Base-by-base conservation (phyloP, 768 basidiomycete species). In the Gymnopilus dilepis region DNA sequence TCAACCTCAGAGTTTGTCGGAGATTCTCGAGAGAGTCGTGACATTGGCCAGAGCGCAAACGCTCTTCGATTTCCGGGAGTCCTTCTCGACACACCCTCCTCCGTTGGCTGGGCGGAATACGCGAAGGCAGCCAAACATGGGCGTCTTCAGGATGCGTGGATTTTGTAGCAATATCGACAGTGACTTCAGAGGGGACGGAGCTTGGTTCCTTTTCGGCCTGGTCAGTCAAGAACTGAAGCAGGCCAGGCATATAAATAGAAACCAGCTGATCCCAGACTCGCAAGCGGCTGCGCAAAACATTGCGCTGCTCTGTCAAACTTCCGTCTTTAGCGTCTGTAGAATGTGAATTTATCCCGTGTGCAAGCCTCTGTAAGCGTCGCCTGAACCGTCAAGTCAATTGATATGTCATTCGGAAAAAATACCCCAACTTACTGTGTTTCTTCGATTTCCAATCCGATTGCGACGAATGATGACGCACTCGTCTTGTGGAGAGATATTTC, bases 401-500 rank as follows among this genome's bases (percentile, higher is more conserved):
- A n/a, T n/a, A n/a, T n/a, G 19, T n/a, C n/a, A 37, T 15, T 15
- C 34, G 19, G 2, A 26, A 11, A 47, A 7, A 21, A n/a, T n/a
- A 30, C 0, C 7, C 30, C 19, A n/a, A 67, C 65, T 3, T 64
- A 69, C 68, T 66, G 67, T 6, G 47, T 24, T 13, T 67, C 64
- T 38, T 69, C 64, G 2, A 69, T n/a, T 12, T 68, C 65, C 26
- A 69, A 33, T 3, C 56, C 67, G 13, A 69, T 9, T n/a, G 41
- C 31, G 2, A 69, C 13, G 41, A 69, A 69, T 8, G 34, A 34
- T 6, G 56, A 33, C 5, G 64, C 56, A 37, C 56, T 68, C 9
- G 53, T 62, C 13, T 33, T 21, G 57, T 69, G 62, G 30, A 59
- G 37, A 19, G 61, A n/a, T 6, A 34, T 34, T 3, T 58, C 58